Percentiles rank a stretch among this genome's conserved stretches.
phyloP scores from a whole-genome alignment of 306 rosid species.

The Pyrus pyrifolia region DNA sequence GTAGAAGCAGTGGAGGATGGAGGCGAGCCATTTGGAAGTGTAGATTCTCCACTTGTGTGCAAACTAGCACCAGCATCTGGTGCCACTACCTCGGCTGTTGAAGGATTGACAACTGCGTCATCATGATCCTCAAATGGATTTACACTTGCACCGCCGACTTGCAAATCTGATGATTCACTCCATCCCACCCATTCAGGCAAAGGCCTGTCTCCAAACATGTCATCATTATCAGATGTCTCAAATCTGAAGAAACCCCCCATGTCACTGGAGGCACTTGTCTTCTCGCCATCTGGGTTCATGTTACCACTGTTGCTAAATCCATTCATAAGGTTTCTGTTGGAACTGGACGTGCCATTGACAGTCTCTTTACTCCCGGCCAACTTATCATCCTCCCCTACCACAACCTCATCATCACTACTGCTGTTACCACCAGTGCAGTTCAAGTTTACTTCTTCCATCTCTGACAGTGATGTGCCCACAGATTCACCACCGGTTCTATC shows the following conservation, averaged over 20 bases:
- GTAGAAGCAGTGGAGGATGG: conserved; percentile 34
- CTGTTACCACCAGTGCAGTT: conserved; percentile 70
- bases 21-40: conserved; percentile 59
- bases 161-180: conserved; percentile 70
- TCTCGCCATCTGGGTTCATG: conserved; percentile 37
- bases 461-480: conserved; percentile 56
- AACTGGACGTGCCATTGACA: conserved; percentile 50
- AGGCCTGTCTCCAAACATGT: conserved; percentile 64
- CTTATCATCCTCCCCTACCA: conserved; percentile 82
- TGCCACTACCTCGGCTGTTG: conserved; percentile 33
- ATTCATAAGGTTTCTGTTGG: conserved; percentile 35
- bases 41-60: conserved; percentile 35
- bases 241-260: conserved; percentile 84
- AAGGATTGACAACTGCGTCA: conserved; percentile 28
- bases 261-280: conserved; percentile 46
- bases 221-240: conserved; percentile 67
- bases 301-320: conserved; percentile 45
- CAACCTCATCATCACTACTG: conserved; percentile 92
- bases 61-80: conserved; percentile 35
- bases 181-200: conserved; percentile 93
- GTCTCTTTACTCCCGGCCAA: conserved; percentile 49
- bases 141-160: conserved; percentile 54
- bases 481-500: conserved; percentile 58
- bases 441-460: conserved; percentile 86
- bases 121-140: conserved; percentile 78